Evolutionary conservation across 371 early-diverging fungal species (phyloP).

Genomic region (Umbelopsis sp.): DNA sequence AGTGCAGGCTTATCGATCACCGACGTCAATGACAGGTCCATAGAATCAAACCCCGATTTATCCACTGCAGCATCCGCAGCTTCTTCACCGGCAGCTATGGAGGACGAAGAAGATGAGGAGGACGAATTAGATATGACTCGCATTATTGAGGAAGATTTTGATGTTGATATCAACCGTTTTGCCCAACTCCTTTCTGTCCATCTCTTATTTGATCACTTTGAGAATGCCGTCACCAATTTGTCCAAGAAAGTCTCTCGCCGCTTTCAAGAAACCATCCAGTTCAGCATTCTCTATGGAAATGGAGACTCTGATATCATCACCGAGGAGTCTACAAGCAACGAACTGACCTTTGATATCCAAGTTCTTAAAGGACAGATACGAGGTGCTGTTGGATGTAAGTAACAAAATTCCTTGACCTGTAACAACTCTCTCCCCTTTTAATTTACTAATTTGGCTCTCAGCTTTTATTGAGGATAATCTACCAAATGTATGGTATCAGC

Average conservation of each 20-base stretch:
- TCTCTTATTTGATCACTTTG: slow-evolving; percentile 13
- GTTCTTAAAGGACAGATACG: slow-evolving; percentile 5
- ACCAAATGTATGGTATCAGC: slow-evolving; percentile 15
- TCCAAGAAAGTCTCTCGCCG: slow-evolving; percentile 4
- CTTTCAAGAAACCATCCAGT: slow-evolving; percentile 13
- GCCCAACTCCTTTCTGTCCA: slow-evolving; percentile 2
- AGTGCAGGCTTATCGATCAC: slow-evolving; percentile 3
- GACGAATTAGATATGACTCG: neutral
- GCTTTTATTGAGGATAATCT: slow-evolving; percentile 15
- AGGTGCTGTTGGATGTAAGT: slow-evolving; percentile 17
- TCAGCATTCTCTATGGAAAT: slow-evolving; percentile 7
- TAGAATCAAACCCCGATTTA: neutral
- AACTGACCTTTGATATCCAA: slow-evolving; percentile 8
- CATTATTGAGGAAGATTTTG: neutral
- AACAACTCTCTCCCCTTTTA: too few species aligned
- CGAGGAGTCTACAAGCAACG: neutral
- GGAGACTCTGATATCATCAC: slow-evolving; percentile 15
- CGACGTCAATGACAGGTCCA: slow-evolving; percentile 7
- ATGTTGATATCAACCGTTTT: slow-evolving; percentile 9
- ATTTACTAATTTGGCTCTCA: neutral
- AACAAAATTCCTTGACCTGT: too few species aligned
- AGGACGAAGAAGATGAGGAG: neutral
- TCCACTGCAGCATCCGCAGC: neutral
- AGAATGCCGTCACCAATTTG: slow-evolving; percentile 12
- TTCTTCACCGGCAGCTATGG: neutral